Percentiles rank a stretch among this genome's conserved stretches.
phyloP scores from a whole-genome alignment of 495 filamentous ascomycete species.

The Gamarada debralockiae region DNA sequence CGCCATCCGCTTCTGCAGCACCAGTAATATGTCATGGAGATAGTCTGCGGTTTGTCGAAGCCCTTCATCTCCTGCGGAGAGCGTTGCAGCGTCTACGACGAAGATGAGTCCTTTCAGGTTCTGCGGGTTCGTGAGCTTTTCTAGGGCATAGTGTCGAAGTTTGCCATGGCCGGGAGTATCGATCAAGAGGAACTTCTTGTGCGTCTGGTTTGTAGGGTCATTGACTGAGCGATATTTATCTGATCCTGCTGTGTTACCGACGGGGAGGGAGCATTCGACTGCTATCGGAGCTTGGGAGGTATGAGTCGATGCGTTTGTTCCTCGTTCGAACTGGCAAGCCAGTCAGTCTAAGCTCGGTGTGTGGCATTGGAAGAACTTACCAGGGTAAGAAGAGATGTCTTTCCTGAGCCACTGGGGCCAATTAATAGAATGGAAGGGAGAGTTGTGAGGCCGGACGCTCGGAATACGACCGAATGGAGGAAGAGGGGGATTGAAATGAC shows the following conservation, averaged over 20 bases:
- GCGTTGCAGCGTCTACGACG: conserved; percentile 76
- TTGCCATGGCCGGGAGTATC: conserved; percentile 97
- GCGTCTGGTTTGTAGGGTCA: conserved; percentile 61
- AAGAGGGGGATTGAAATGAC: conserved; percentile 71
- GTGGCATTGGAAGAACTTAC: conserved; percentile 37
- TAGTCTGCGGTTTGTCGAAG: conserved; percentile 67
- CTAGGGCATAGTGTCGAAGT: conserved; percentile 60
- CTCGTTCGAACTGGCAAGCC: conserved; percentile 30
- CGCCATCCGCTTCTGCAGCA: conserved; percentile 72
- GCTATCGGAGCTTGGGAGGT: conserved; percentile 75
- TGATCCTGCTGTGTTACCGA: conserved; percentile 55
- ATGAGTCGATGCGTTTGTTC: conserved; percentile 56
- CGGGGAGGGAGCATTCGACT: conserved; percentile 68
- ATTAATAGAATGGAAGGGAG: conserved; percentile 81
- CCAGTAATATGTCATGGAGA: conserved; percentile 78
- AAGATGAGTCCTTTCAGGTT: conserved; percentile 78
- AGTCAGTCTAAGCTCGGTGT: conserved; percentile 23
- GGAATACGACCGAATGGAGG: conserved; percentile 73
- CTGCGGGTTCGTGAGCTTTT: conserved; percentile 41
- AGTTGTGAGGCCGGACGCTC: conserved; percentile 54
- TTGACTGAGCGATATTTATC: conserved; percentile 66
- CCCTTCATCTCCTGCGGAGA: conserved; percentile 47
- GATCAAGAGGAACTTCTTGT: conserved; percentile 67
- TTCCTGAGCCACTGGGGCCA: conserved; percentile 81
- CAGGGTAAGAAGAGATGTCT: conserved; percentile 82